A percentile compares a stretch with the other conserved stretches of the same genome.
Conservation (phyloP, 2,329 filamentous ascomycete genomes). For the Pseudogymnoascus sp. region DNA sequence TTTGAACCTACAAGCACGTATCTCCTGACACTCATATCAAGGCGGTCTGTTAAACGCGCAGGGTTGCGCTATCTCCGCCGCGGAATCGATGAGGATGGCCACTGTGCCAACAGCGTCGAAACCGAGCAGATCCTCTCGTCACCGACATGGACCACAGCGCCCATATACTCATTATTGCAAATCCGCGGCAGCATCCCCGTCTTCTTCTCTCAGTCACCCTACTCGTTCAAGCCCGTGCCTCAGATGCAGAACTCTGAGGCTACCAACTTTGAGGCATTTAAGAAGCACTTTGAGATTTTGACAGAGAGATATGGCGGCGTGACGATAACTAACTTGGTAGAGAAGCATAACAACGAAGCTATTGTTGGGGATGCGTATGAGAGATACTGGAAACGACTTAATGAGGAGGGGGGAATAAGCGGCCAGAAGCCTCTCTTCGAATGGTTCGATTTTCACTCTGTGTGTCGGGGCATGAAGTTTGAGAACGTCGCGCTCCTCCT, state of each 20-base stretch:
- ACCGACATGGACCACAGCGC: constrained; percentile 53
- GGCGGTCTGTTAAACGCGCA: constrained; percentile 75
- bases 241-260: constrained; percentile 71
- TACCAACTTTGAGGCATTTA: constrained; percentile 70
- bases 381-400: constrained; percentile 55
- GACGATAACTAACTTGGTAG: constrained; percentile 75
- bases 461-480: constrained; percentile 94
- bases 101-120: constrained; percentile 84
- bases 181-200: constrained; percentile 84
- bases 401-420: constrained; percentile 48
- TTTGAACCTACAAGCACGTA: constrained; percentile 17
- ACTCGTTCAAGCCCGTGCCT: constrained; percentile 82
- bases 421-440: constrained; percentile 57
- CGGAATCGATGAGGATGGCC: constrained; percentile 82
- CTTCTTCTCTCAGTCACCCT: constrained; percentile 92
- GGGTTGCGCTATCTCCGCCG: constrained; percentile 84
- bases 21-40: constrained; percentile 83
- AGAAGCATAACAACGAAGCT: constrained; percentile 76
- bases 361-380: constrained; percentile 73
- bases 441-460: constrained; percentile 95
- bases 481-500: constrained; percentile 83
- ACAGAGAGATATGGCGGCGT: constrained; percentile 62
- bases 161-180: constrained; percentile 76
- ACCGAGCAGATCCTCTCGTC: constrained; percentile 87
- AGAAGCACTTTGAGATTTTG: constrained; percentile 67